Conservation (phyloP, 768 basidiomycete genomes). For the Leccinum longicurvipes region DNA sequence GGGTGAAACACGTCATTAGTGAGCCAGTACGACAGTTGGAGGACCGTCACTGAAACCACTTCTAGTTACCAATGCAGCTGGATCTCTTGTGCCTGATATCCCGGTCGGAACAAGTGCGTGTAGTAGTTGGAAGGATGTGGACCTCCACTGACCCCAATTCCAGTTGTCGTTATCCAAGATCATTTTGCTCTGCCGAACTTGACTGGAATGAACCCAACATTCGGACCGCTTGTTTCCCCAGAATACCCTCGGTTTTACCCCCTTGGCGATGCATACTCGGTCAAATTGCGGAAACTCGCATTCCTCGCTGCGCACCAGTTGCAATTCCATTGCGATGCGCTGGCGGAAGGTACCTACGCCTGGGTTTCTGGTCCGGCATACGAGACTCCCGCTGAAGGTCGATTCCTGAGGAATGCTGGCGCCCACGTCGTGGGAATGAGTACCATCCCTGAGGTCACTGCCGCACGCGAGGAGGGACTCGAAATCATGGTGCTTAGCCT, state of each 20-base stretch:
- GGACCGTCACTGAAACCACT: constrained; percentile 1
- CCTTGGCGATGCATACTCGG: constrained; percentile 80
- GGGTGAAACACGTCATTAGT: constrained; percentile 76
- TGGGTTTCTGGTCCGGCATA: constrained; percentile 92
- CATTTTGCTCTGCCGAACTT: constrained; percentile 80
- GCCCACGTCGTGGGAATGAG: constrained; percentile 96
- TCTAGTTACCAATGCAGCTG: constrained; percentile 85
- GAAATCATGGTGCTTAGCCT: constrained; percentile 78
- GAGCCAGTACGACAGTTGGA: constrained; percentile 22
- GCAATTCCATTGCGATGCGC: constrained; percentile 45
- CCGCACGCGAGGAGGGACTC: constrained; percentile 70
- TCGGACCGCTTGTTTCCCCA: constrained; percentile 63
- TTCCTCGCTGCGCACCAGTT: constrained; percentile 72
- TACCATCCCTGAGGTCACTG: constrained; percentile 86
- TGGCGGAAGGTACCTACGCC: constrained; percentile 82
- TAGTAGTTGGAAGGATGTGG: neutral
- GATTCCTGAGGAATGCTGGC: constrained; percentile 68
- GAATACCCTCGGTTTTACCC: constrained; percentile 75
- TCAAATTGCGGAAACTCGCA: constrained; percentile 60
- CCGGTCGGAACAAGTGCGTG: constrained; percentile 79
- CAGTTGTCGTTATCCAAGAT: constrained; percentile 83
- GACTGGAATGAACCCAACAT: constrained; percentile 73
- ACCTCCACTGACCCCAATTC: constrained; percentile 5
- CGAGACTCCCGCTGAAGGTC: constrained; percentile 84
- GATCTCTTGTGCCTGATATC: constrained; percentile 69